Conservation (phyloP, 306 rosid genomes). For the Sicyos baderoa region DNA sequence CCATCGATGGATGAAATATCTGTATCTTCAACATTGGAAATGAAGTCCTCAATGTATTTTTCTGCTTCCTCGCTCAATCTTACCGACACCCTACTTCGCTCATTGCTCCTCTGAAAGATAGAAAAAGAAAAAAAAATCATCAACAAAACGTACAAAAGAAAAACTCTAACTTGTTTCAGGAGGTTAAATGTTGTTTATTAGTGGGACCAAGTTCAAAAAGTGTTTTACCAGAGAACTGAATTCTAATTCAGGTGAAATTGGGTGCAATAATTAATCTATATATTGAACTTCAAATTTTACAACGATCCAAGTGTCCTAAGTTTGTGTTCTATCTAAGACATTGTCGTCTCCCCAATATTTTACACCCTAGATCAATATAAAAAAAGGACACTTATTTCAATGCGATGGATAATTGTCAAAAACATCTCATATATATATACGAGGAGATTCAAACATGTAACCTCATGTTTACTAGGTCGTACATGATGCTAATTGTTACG, state of each 20-base stretch:
- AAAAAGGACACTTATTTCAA: background rate
- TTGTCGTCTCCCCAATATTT: background rate
- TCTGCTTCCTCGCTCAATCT: conserved; percentile 83
- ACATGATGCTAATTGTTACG: background rate
- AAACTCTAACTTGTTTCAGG: background rate
- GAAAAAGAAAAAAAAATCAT: conserved; percentile 14
- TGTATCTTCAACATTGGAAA: conserved; percentile 89
- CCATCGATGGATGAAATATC: conserved; percentile 93
- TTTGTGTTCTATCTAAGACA: background rate
- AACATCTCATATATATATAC: background rate
- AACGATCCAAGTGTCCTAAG: background rate
- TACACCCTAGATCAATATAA: background rate
- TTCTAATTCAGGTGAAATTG: background rate
- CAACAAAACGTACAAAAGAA: background rate
- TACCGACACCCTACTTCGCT: conserved; percentile 61
- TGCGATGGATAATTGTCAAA: background rate
- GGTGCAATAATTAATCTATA: background rate
- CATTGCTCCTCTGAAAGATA: conserved; percentile 63
- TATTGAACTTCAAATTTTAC: background rate
- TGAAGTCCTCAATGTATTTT: conserved; percentile 84
- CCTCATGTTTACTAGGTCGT: too few species aligned
- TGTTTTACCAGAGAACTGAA: background rate
- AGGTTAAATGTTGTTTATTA: background rate
- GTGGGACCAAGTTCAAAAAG: background rate
- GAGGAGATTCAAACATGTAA: too few species aligned